Conservation (phyloP, 306 rosid species). For the Prinsepia uniflora region DNA sequence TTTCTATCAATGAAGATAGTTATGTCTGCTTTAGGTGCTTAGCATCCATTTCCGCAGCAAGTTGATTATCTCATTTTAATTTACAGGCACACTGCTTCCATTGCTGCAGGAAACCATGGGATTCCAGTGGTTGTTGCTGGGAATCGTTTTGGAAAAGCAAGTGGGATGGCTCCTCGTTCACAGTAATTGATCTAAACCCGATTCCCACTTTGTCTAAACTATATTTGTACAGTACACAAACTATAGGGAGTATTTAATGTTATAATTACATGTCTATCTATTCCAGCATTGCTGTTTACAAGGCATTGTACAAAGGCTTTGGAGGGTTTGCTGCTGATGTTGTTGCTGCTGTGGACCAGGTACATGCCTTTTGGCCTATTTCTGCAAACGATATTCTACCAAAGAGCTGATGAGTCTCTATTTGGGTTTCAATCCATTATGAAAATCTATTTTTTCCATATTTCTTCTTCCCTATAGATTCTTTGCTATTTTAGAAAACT, state of each 20-base stretch:
- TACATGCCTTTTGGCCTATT: slow-evolving; percentile 21
- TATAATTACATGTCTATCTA: slow-evolving; percentile 27
- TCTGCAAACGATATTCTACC: slow-evolving; percentile 16
- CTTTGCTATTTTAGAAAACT: slow-evolving; percentile 4
- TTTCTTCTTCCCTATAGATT: slow-evolving; percentile 2
- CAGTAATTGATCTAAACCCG: slow-evolving; percentile 64
- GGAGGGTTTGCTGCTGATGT: slow-evolving; percentile 99
- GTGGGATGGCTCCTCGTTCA: slow-evolving; percentile 99
- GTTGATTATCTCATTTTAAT: slow-evolving; percentile 33
- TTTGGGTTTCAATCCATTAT: not conserved
- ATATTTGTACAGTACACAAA: not conserved
- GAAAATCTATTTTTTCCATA: not conserved
- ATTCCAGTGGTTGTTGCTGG: slow-evolving; percentile 93
- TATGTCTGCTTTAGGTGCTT: slow-evolving; percentile 4
- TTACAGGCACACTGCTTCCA: slow-evolving; percentile 88
- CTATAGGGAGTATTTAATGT: not conserved
- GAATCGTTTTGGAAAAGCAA: slow-evolving; percentile 90
- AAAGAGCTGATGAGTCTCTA: slow-evolving; percentile 5
- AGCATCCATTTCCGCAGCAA: not conserved
- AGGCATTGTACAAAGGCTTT: slow-evolving; percentile 92
- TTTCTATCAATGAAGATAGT: not conserved
- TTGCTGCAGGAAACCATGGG: slow-evolving; percentile 99
- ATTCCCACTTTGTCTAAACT: slow-evolving; percentile 10
- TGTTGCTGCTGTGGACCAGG: slow-evolving; percentile 98
- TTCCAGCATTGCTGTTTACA: slow-evolving; percentile 87